A percentile compares a stretch with the other conserved stretches of the same genome.
phyloP scores from a whole-genome alignment of 1,284 basidiomycete genomes.

The Porodaedalea pini region DNA sequence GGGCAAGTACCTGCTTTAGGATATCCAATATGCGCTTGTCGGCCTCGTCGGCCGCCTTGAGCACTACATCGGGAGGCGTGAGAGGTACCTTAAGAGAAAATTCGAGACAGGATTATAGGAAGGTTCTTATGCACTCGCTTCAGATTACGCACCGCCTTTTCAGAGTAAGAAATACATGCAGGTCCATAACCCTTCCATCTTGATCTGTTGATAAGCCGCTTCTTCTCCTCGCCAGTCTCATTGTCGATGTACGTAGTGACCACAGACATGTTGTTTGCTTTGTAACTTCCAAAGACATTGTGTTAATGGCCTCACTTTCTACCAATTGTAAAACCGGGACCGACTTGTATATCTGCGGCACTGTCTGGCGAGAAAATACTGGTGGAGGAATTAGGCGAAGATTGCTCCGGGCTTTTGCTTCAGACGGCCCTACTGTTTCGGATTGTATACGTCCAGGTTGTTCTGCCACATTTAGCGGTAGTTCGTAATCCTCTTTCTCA shows the following conservation, averaged over 20 bases:
- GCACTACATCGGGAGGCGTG: slow-evolving; percentile 8
- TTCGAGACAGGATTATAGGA: background rate
- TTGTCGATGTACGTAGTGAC: slow-evolving; percentile 61
- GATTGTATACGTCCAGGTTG: slow-evolving; percentile 16
- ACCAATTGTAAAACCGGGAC: slow-evolving; percentile 22
- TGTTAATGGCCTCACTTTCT: background rate
- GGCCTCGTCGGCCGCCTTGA: background rate
- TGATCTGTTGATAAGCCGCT: slow-evolving; percentile 73
- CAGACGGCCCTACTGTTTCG: slow-evolving; percentile 14
- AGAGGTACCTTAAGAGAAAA: background rate
- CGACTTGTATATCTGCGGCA: slow-evolving; percentile 78
- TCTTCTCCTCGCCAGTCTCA: slow-evolving; percentile 76
- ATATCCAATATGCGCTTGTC: slow-evolving; percentile 9
- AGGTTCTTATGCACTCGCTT: background rate
- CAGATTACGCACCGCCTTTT: slow-evolving; percentile 44
- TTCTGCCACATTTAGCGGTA: slow-evolving; percentile 27
- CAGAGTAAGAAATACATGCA: slow-evolving; percentile 64
- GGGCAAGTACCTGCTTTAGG: slow-evolving; percentile 12
- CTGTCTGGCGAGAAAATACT: slow-evolving; percentile 73
- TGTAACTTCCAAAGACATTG: slow-evolving; percentile 51
- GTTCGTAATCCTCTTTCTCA: slow-evolving; percentile 60
- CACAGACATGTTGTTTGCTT: slow-evolving; percentile 70
- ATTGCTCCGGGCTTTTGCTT: slow-evolving; percentile 39
- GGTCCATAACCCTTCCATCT: slow-evolving; percentile 78
- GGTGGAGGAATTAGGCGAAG: slow-evolving; percentile 79